Evolutionary conservation across 768 basidiomycete genomes (phyloP).

Genomic region (Mycena galericulata): DNA sequence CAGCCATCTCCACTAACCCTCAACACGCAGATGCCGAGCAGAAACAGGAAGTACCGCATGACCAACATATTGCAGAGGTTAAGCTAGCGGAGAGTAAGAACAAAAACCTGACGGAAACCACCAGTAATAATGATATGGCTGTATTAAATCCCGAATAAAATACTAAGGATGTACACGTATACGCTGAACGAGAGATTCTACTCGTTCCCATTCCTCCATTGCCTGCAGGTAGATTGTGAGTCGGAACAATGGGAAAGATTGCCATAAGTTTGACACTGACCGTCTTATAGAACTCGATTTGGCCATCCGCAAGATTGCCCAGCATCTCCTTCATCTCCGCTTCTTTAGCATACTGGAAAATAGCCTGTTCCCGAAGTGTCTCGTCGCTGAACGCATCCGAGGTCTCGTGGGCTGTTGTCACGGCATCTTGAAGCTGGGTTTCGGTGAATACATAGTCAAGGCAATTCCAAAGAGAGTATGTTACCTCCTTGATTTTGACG

Average conservation of each 20-base stretch:
- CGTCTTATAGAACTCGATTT: slow-evolving; percentile 94
- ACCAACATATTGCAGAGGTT: neutral
- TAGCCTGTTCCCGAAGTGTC: slow-evolving; percentile 88
- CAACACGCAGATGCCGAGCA: neutral
- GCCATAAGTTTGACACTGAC: slow-evolving; percentile 49
- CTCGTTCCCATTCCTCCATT: slow-evolving; percentile 98
- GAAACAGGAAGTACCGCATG: neutral
- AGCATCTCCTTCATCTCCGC: slow-evolving; percentile 98
- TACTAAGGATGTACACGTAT: slow-evolving; percentile 86
- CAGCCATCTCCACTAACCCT: neutral
- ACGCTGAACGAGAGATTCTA: slow-evolving; percentile 92
- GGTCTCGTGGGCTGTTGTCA: slow-evolving; percentile 94
- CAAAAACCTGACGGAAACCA: neutral
- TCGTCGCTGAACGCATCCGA: slow-evolving; percentile 97
- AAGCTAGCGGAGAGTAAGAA: neutral
- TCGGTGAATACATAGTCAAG: slow-evolving; percentile 15
- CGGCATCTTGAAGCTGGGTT: slow-evolving; percentile 92
- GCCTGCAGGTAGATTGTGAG: slow-evolving; percentile 57
- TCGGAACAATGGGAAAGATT: slow-evolving; percentile 9
- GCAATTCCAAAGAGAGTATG: slow-evolving; percentile 28
- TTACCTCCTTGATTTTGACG: slow-evolving; percentile 93
- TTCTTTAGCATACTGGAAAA: slow-evolving; percentile 92
- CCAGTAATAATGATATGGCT: slow-evolving; percentile 9
- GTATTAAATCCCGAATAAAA: slow-evolving; percentile 33
- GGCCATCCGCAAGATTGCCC: slow-evolving; percentile 88